These are phyloP conservation scores for Calonectria montana DNA, from an alignment of 2,329 filamentous ascomycete genomes.

Conservation along the genomic window DNA sequence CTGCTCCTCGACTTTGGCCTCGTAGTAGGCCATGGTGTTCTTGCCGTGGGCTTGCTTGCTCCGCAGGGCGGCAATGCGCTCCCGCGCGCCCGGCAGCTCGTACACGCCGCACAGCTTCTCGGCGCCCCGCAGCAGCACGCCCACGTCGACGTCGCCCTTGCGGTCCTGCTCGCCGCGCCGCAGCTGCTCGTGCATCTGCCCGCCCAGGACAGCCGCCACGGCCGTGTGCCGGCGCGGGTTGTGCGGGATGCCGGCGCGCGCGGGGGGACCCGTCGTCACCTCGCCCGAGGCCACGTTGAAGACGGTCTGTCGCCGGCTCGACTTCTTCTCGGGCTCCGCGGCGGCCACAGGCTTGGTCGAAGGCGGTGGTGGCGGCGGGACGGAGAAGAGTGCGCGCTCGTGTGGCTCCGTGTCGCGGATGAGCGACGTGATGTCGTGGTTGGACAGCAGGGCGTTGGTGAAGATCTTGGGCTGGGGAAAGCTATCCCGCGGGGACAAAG, in stretches of 20 bases:
- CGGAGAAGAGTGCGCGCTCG: constrained; percentile 94
- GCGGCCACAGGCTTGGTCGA: constrained; percentile 44
- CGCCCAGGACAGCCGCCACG: constrained; percentile 89
- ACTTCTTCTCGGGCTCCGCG: constrained; percentile 52
- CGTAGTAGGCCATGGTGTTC: constrained; percentile 83
- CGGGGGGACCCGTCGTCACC: constrained; percentile 67
- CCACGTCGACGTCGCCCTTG: constrained; percentile 83
- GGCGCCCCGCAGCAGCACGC: constrained; percentile 84
- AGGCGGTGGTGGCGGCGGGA: constrained; percentile 76
- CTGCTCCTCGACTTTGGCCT: constrained; percentile 83
- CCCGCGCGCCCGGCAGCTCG: constrained; percentile 80
- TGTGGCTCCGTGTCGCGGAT: constrained; percentile 96
- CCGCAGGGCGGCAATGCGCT: constrained; percentile 79
- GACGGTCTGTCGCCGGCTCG: constrained; percentile 69
- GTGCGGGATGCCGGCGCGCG: constrained; percentile 52
- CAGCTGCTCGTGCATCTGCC: constrained; percentile 87
- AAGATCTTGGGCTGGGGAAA: constrained; percentile 95
- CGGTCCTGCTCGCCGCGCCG: constrained; percentile 62
- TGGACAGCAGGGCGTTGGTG: constrained; percentile 89
- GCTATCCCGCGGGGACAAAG: constrained; percentile 54
- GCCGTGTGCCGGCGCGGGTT: constrained; percentile 80
- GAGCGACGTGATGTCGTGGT: constrained; percentile 91
- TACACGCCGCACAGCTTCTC: constrained; percentile 94
- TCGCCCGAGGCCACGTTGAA: constrained; percentile 74
- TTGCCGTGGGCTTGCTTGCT: constrained; percentile 77